Base-by-base conservation (phyloP, 768 basidiomycete genomes). In the Suillus placidus region DNA sequence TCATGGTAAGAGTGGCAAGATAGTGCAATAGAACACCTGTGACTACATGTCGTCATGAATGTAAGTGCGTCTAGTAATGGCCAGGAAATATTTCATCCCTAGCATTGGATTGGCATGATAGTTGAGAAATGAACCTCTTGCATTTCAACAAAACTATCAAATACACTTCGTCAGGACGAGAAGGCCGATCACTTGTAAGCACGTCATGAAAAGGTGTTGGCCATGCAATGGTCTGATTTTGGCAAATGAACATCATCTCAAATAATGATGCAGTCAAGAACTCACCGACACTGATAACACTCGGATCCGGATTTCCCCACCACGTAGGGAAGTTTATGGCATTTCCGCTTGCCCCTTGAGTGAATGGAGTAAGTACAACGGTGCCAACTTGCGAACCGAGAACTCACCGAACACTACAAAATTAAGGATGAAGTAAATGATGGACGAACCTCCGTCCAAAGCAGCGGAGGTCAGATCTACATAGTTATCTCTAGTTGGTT, bases 371-470 rank as follows among this genome's bases (percentile, higher is more conserved):
- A 13, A 66, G 38, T 30, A 78, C 77, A 61, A 79, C 76, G 62
- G 74, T 77, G 42, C 12, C 13, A 2, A 49, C 37, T 49, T 51
- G 20, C 57, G n/a, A 35, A 47, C 20, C 13, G 10, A 23, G 35
- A n/a, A 34, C 64, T 2, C 60, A 68, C 78, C 78, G 45, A 77
- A 76, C 18, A 74, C 70, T 6, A 71, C 70, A 64, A 81, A 73
- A 52, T 79, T 80, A 60, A 84, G 77, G 64, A 84, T 83, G 75
- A 84, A 84, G 16, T 84, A 71, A 62, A 84, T 82, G 64, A 84
- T 79, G 62, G 82, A 83, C 47, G 78, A 77, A 16, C 84, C 83
- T 16, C 82, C 84, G 66, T 84, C 83, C 38, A 83, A 74, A n/a
- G 83, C 83, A 9, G 83, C 81, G n/a, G 79, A 81, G 13, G 80